These are phyloP conservation scores for Mycosphaerella sp. DNA, from an alignment of 2,329 filamentous ascomycete genomes.

Conservation along the genomic window DNA sequence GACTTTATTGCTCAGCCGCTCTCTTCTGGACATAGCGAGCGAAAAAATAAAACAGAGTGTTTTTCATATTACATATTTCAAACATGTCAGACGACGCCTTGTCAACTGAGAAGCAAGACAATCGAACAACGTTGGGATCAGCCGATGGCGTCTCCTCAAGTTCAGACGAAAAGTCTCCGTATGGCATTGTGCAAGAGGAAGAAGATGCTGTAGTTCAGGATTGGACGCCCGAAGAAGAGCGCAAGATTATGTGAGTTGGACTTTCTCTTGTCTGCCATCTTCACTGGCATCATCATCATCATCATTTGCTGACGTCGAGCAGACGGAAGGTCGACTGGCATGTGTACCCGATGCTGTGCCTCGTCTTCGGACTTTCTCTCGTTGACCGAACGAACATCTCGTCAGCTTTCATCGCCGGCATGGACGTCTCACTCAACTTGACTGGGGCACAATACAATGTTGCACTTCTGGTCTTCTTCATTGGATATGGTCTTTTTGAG, in stretches of 20 bases:
- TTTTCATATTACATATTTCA: neutral
- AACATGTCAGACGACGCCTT: conserved; percentile 1
- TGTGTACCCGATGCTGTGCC: conserved; percentile 33
- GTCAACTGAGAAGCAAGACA: neutral
- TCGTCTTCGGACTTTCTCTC: conserved; percentile 52
- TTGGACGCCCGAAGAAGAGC: conserved; percentile 32
- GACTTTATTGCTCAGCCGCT: too few relatives aligned
- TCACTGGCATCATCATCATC: neutral
- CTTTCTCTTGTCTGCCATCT: neutral
- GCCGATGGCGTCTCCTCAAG: conserved; percentile 11
- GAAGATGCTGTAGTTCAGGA: conserved; percentile 12
- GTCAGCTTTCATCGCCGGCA: conserved; percentile 63
- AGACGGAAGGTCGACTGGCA: conserved; percentile 31
- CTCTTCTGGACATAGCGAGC: too few relatives aligned
- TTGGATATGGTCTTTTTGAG: conserved; percentile 32
- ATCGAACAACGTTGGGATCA: conserved; percentile 10
- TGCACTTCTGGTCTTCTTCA: conserved; percentile 32
- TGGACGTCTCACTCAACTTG: conserved; percentile 35
- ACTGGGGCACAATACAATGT: conserved; percentile 28
- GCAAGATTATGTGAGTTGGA: conserved; percentile 25
- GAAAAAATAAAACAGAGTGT: too few relatives aligned
- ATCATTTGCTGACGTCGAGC: neutral
- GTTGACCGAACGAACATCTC: conserved; percentile 74
- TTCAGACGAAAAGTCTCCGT: conserved; percentile 5
- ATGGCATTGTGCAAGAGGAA: neutral